phyloP scores from a whole-genome alignment of 768 basidiomycete species.

The Boletus fagicola region DNA sequence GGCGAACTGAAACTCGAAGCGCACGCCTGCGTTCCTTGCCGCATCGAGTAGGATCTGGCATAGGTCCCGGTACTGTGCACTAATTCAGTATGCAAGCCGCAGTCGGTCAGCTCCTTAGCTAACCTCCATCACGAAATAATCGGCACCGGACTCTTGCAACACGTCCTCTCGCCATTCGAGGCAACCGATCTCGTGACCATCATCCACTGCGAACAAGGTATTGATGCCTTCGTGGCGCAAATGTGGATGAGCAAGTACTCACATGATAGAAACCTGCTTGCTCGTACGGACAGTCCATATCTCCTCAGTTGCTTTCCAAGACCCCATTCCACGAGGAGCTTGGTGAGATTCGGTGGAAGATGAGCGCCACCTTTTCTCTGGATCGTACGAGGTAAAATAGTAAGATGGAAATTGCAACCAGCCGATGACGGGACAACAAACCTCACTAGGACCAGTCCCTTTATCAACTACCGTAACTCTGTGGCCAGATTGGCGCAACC shows the following conservation, averaged over 20 bases:
- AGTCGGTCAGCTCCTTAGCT: neutral
- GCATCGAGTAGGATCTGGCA: constrained; percentile 48
- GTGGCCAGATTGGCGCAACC: constrained; percentile 59
- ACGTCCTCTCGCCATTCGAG: constrained; percentile 51
- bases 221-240: neutral
- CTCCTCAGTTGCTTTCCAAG: constrained; percentile 43
- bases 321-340: constrained; percentile 56
- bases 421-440: constrained; percentile 14
- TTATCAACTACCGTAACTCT: constrained; percentile 56
- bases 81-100: neutral
- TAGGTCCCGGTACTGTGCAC: constrained; percentile 51
- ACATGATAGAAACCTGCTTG: constrained; percentile 27
- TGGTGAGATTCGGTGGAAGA: constrained; percentile 60
- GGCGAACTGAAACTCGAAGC: constrained; percentile 44
- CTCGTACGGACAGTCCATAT: constrained; percentile 30
- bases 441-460: constrained; percentile 42
- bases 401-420: neutral
- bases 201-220: constrained; percentile 36
- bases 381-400: neutral
- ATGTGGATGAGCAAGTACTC: neutral
- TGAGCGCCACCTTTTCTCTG: constrained; percentile 44
- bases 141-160: constrained; percentile 50
- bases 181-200: constrained; percentile 44
- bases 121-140: constrained; percentile 54
- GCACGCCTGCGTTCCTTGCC: constrained; percentile 48